Base-by-base conservation (phyloP, 495 filamentous ascomycete genomes). In the Lasiosphaeria miniovina region DNA sequence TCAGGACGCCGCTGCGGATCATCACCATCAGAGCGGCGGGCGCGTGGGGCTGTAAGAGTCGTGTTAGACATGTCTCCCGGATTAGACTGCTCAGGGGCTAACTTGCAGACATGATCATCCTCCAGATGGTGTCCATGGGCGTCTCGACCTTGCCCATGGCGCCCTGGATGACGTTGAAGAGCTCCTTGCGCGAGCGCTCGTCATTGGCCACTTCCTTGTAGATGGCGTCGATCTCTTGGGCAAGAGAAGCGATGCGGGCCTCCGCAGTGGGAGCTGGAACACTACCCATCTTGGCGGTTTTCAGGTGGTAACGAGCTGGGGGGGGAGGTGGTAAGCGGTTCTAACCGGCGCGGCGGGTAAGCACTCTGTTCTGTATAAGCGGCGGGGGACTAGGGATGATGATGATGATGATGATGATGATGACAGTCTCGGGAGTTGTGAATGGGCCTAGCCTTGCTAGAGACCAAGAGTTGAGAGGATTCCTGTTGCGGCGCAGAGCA, bases 121-220 rank as follows among this genome's bases (percentile, higher is more conserved):
- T 51, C 49, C 49, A 51, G 31, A 51, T 51, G 49, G 49, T 51
- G 5, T 51, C 49, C 24, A 34, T 51, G 49, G 49, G 49, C 32
- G 49, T 33, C 49, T 51, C 49, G 31, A 51, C 49, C 24, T 51
- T 51, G 24, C 6, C 49, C n/a, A 51, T 31, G 49, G 49, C 49
- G 7, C 49, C 49, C 34, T 33, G 49, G 15, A 51, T 10, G 7
- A 33, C 24, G 7, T n/a, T 32, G 8, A 51, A n/a, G 24, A 51
- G 49, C 15, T 32, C 24, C 49, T 51, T 51, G 17, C 49, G 49
- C 7, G 31, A 51, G 24, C 8, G 5, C n/a, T 51, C 49, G n/a
- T 51, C 49, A 6, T 51, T 6, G 32, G 49, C 15, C 6, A 51
- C 49, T 33, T 51, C 49, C 10, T 51, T 32, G 32, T 32, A 51